Percentiles rank a stretch among this genome's conserved stretches.
Evolutionary conservation across 2,329 filamentous ascomycete genomes (phyloP).

Genomic region (Talaromyces atroroseus): DNA sequence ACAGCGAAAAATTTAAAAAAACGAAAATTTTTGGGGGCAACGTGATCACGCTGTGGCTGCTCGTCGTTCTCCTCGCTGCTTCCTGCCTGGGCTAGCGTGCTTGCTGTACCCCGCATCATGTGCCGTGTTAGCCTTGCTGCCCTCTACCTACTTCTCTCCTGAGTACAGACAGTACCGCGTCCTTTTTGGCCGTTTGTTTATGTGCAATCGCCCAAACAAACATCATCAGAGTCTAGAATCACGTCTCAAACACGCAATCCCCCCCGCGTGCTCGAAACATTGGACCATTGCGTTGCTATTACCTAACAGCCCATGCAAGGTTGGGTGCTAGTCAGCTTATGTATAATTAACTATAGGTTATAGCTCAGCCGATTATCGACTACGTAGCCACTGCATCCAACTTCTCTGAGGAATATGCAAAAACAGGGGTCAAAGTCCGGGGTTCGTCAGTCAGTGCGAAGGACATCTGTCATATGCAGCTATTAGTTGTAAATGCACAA

Average conservation of each 20-base stretch:
- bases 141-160: background rate
- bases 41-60: background rate
- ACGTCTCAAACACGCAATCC: background rate
- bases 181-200: too few species aligned
- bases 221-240: background rate
- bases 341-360: too few species aligned
- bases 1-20: background rate
- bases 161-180: too few species aligned
- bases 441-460: too few species aligned
- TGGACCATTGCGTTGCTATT: slow-evolving; percentile 3
- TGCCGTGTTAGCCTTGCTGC: background rate
- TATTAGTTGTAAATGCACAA: too few species aligned
- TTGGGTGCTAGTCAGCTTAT: background rate
- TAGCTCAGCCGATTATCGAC: background rate
- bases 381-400: background rate
- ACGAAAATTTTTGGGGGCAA: background rate
- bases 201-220: too few species aligned
- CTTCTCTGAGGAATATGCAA: too few species aligned
- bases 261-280: slow-evolving; percentile 3
- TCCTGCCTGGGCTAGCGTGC: slow-evolving; percentile 4
- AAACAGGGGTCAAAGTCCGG: too few species aligned
- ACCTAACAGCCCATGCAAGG: slow-evolving; percentile 4
- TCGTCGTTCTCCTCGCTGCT: slow-evolving; percentile 3
- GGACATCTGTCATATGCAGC: too few species aligned
- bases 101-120: slow-evolving; percentile 12